phyloP scores from a whole-genome alignment of 768 basidiomycete genomes.

The Lactifluus subvellereus region DNA sequence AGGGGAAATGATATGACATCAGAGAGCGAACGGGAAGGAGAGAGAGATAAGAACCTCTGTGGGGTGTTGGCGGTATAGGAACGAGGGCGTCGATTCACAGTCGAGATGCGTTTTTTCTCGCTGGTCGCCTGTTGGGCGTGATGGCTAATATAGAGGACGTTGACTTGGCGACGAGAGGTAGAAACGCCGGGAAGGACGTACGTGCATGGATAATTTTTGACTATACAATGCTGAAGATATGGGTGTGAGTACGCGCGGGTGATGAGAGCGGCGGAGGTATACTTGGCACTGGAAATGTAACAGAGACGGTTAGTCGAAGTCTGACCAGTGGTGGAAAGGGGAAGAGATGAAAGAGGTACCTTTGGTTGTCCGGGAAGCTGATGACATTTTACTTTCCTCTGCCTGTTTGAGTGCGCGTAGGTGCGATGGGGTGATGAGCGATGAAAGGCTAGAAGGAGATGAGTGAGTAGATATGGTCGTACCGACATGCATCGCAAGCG shows the following conservation, averaged over 20 bases:
- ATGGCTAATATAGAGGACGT: constrained; percentile 43
- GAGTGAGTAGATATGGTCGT: constrained; percentile 20
- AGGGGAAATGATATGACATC: background rate
- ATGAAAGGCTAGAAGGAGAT: constrained; percentile 14
- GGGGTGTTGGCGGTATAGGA: constrained; percentile 44
- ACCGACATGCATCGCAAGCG: constrained; percentile 92
- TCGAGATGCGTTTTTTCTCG: constrained; percentile 68
- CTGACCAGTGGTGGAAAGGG: background rate
- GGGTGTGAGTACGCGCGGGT: constrained; percentile 3
- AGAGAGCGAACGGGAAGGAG: constrained; percentile 16
- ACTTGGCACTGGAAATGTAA: constrained; percentile 25
- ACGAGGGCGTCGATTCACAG: constrained; percentile 57
- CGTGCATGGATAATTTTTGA: constrained; percentile 93
- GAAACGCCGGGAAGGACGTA: constrained; percentile 37
- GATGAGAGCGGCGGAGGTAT: background rate
- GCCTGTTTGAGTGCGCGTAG: constrained; percentile 36
- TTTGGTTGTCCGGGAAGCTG: constrained; percentile 59
- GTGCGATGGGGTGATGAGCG: constrained; percentile 9
- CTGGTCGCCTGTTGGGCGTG: constrained; percentile 79
- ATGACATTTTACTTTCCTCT: constrained; percentile 87
- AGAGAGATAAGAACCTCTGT: constrained; percentile 39
- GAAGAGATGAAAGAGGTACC: constrained; percentile 10
- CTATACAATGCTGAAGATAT: constrained; percentile 61
- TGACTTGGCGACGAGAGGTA: constrained; percentile 22
- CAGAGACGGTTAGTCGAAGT: background rate